phyloP scores from a whole-genome alignment of 192 early-diverging fungal species.

The Backusella psychrophila region DNA sequence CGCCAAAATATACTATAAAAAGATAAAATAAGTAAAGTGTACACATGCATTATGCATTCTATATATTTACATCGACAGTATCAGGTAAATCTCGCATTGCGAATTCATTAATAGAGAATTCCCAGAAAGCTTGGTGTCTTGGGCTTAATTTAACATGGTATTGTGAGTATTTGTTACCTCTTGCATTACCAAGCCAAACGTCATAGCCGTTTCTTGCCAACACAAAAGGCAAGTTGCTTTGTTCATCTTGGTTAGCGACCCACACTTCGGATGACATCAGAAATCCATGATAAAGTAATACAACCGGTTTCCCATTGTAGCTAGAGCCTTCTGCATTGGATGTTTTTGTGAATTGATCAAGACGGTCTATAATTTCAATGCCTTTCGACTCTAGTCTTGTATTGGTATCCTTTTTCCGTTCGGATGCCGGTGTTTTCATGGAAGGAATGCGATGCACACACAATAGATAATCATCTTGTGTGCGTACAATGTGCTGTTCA shows the following conservation, averaged over 20 bases:
- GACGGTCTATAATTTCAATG: constrained; percentile 17
- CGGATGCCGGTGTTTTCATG: not conserved
- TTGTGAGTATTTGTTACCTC: constrained; percentile 93
- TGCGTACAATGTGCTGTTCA: constrained; percentile 82
- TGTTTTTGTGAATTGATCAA: constrained; percentile 12
- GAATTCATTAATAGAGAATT: constrained; percentile 93
- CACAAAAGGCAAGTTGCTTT: constrained; percentile 74
- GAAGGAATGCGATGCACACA: constrained; percentile 78
- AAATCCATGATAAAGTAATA: constrained; percentile 94
- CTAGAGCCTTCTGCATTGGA: not conserved
- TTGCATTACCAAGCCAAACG: constrained; percentile 94
- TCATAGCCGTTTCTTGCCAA: constrained; percentile 91
- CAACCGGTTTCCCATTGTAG: constrained; percentile 66
- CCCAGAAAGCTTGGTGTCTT: constrained; percentile 77
- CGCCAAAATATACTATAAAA: constrained; percentile 69
- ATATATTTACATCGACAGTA: constrained; percentile 65
- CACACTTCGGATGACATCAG: constrained; percentile 93
- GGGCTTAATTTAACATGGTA: constrained; percentile 72
- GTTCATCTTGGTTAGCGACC: constrained; percentile 79
- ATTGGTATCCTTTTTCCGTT: not conserved
- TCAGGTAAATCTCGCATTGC: constrained; percentile 86
- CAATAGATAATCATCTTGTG: constrained; percentile 85
- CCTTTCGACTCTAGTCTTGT: constrained; percentile 13
- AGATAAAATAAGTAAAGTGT: not conserved
- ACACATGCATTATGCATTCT: not conserved